These are phyloP conservation scores for Boletus sensibilis DNA, from an alignment of 768 basidiomycete species.

Conservation along the genomic window DNA sequence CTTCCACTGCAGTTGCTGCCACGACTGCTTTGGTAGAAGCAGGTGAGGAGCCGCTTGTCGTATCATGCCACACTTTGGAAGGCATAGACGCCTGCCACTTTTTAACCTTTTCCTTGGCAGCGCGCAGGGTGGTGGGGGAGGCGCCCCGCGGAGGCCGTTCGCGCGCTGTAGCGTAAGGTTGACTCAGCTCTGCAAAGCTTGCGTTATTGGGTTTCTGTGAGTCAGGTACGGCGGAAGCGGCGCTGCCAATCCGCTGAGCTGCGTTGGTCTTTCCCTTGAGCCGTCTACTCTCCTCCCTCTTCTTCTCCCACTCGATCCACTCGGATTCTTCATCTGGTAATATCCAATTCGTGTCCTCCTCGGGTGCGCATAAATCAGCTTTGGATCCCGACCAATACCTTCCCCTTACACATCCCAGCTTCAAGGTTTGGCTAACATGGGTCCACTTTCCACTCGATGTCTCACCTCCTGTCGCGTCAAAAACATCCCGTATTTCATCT, in stretches of 20 bases:
- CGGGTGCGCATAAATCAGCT: conserved; percentile 22
- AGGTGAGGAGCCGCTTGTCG: background rate
- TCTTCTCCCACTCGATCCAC: conserved; percentile 48
- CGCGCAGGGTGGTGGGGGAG: conserved; percentile 27
- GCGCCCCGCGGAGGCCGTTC: conserved; percentile 9
- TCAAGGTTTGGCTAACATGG: conserved; percentile 39
- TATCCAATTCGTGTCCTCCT: conserved; percentile 31
- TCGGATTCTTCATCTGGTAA: conserved; percentile 49
- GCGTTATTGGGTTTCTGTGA: conserved; percentile 1
- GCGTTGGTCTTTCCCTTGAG: conserved; percentile 17
- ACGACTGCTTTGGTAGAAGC: conserved; percentile 7
- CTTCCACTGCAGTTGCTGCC: conserved; percentile 7
- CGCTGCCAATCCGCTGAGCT: conserved; percentile 5
- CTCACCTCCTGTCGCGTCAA: conserved; percentile 37
- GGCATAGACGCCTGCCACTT: conserved; percentile 36
- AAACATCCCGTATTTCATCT: conserved; percentile 35
- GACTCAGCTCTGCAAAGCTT: background rate
- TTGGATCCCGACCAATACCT: conserved; percentile 27
- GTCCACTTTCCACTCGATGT: conserved; percentile 49
- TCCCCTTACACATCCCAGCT: conserved; percentile 41
- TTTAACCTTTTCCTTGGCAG: conserved; percentile 37
- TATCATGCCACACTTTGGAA: conserved; percentile 17
- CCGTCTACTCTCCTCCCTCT: conserved; percentile 20
- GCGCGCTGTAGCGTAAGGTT: background rate
- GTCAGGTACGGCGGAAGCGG: conserved; percentile 2